phyloP scores from a whole-genome alignment of 2,329 filamentous ascomycete genomes.

The Alternaria dauci region DNA sequence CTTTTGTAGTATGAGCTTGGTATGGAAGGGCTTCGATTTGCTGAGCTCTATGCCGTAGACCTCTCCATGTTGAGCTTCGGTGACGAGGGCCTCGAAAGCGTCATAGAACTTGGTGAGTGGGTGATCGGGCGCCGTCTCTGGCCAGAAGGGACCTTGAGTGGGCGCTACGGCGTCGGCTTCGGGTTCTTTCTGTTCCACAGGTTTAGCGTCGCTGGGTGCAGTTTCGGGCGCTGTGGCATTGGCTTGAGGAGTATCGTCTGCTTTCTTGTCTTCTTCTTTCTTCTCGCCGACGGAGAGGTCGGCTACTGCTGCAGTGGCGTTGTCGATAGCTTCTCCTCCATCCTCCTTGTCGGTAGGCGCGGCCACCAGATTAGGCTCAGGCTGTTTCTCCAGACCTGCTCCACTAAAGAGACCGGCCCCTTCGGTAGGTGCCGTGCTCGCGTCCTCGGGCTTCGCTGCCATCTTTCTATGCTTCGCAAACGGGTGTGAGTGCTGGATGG shows the following conservation, averaged over 20 bases:
- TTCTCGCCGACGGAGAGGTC: conserved; percentile 29
- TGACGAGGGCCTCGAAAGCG: conserved; percentile 66
- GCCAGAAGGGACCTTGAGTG: conserved; percentile 42
- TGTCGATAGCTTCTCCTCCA: conserved; percentile 24
- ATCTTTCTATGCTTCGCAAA: conserved; percentile 17
- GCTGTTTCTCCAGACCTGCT: conserved; percentile 26
- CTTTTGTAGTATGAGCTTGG: conserved; percentile 87
- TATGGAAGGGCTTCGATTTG: conserved; percentile 68
- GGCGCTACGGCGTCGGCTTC: conserved; percentile 11
- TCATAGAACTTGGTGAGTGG: conserved; percentile 65
- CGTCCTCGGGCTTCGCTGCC: conserved; percentile 29
- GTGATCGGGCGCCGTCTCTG: conserved; percentile 48
- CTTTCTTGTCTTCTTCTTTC: conserved; percentile 20
- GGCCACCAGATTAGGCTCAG: conserved; percentile 20
- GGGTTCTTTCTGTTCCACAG: not conserved
- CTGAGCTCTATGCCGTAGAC: conserved; percentile 84
- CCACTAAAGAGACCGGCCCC: conserved; percentile 19
- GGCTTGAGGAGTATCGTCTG: conserved; percentile 12
- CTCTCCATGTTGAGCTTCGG: conserved; percentile 70
- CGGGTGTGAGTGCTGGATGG: not conserved
- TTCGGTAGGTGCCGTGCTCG: conserved; percentile 22
- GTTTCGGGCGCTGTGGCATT: not conserved
- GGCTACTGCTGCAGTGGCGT: conserved; percentile 26
- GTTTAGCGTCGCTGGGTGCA: conserved; percentile 12
- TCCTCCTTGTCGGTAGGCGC: conserved; percentile 27